Conservation (phyloP, 176 grass and related monocot species). For the Oryza rufipogon region DNA sequence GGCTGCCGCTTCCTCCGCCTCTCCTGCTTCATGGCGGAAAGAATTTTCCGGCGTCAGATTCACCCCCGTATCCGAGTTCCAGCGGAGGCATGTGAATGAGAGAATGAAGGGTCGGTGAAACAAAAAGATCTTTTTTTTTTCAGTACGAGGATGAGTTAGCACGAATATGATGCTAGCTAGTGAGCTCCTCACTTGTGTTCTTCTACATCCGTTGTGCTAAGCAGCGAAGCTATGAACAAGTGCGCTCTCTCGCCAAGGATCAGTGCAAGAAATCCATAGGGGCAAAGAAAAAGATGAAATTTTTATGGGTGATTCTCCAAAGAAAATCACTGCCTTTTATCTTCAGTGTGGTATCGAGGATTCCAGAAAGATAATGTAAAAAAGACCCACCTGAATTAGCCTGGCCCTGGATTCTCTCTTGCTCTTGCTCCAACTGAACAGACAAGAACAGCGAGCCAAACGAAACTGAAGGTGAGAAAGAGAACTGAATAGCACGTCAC, state of each 20-base stretch:
- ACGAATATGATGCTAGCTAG: slow-evolving; percentile 3
- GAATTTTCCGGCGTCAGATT: slow-evolving; percentile 49
- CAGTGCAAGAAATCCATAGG: slow-evolving; percentile 27
- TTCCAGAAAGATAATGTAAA: not conserved
- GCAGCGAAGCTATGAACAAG: not conserved
- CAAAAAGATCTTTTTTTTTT: not conserved
- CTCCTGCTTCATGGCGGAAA: slow-evolving; percentile 48
- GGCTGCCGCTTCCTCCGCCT: slow-evolving; percentile 35
- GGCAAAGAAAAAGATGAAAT: slow-evolving; percentile 3
- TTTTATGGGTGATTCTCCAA: not conserved
- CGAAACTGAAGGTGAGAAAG: not conserved
- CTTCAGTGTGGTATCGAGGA: not conserved
- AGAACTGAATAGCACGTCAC: slow-evolving; percentile 14
- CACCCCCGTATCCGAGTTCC: not conserved
- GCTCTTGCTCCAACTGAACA: slow-evolving; percentile 6
- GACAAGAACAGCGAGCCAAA: not conserved
- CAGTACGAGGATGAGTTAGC: slow-evolving; percentile 11
- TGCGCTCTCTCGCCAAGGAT: not conserved
- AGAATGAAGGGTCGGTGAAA: not conserved
- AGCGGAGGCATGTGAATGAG: not conserved
- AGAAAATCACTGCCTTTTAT: not conserved
- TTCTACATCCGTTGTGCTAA: not conserved
- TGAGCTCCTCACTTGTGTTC: not conserved
- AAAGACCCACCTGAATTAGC: slow-evolving; percentile 14
- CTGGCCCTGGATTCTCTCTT: not conserved